Percentiles rank a stretch among this genome's conserved stretches.
phyloP scores from a whole-genome alignment of 2,329 filamentous ascomycete genomes.

The Fusarium sp. region DNA sequence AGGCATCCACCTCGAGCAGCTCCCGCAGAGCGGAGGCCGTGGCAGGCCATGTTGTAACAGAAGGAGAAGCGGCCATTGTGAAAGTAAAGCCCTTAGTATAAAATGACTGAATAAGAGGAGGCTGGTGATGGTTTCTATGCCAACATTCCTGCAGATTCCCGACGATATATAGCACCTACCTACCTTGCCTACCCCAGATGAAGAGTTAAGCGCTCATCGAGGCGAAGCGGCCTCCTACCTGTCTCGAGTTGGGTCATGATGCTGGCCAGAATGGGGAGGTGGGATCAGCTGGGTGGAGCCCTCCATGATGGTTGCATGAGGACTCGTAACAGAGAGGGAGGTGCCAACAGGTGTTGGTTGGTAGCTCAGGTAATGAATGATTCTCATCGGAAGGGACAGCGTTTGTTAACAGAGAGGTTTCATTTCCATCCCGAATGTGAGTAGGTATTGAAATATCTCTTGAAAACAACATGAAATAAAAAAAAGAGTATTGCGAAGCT shows the following conservation, averaged over 20 bases:
- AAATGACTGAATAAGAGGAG: neutral
- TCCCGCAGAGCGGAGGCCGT: slow-evolving; percentile 8
- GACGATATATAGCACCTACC: slow-evolving; percentile 31
- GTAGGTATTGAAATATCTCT: neutral
- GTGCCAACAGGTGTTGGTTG: neutral
- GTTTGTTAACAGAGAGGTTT: neutral
- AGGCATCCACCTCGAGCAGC: slow-evolving; percentile 15
- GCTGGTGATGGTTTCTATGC: slow-evolving; percentile 26
- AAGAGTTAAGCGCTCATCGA: slow-evolving; percentile 19
- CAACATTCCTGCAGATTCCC: slow-evolving; percentile 9
- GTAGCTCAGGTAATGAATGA: neutral
- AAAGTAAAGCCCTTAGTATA: neutral
- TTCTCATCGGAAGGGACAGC: neutral
- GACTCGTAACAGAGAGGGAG: neutral
- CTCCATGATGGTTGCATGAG: slow-evolving; percentile 1
- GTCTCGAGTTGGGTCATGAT: neutral
- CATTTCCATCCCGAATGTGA: neutral
- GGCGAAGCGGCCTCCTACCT: slow-evolving; percentile 19
- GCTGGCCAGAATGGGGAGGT: slow-evolving; percentile 7
- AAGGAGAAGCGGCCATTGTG: slow-evolving; percentile 14
- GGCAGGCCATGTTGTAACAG: slow-evolving; percentile 13
- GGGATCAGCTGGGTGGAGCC: slow-evolving; percentile 22
- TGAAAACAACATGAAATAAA: neutral
- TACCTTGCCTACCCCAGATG: neutral
- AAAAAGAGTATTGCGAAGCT: neutral